phyloP scores from a whole-genome alignment of 2,329 filamentous ascomycete genomes.

The Hysterium pulicare region DNA sequence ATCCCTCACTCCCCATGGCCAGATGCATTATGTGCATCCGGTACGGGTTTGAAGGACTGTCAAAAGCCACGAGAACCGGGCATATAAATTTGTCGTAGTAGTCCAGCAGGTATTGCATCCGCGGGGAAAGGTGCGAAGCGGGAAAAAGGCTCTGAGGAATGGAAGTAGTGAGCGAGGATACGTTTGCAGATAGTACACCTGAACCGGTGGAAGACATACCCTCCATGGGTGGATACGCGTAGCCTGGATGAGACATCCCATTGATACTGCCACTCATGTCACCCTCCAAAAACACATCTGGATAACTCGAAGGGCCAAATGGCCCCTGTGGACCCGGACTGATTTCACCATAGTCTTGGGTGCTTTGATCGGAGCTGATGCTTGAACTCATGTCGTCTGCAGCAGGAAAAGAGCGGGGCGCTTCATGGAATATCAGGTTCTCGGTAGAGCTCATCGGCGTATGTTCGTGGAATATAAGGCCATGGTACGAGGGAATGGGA shows the following conservation, averaged over 20 bases:
- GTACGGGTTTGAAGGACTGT: constrained; percentile 82
- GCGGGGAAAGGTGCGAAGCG: constrained; percentile 63
- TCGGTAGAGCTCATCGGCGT: constrained; percentile 38
- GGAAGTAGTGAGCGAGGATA: constrained; percentile 39
- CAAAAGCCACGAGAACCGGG: constrained; percentile 86
- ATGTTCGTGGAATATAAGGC: constrained; percentile 31
- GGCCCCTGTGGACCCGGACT: constrained; percentile 27
- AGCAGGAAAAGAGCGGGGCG: constrained; percentile 33
- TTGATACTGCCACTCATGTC: constrained; percentile 37
- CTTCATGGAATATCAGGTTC: constrained; percentile 31
- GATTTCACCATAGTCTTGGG: constrained; percentile 42
- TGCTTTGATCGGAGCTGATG: constrained; percentile 45
- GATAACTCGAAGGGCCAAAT: constrained; percentile 34
- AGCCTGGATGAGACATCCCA: constrained; percentile 35
- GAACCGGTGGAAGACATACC: constrained; percentile 41
- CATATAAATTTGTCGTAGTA: constrained; percentile 94
- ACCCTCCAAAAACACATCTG: constrained; percentile 38
- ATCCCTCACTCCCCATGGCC: constrained; percentile 70
- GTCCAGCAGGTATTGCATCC: constrained; percentile 85
- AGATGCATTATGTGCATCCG: constrained; percentile 76
- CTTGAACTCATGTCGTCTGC: constrained; percentile 45
- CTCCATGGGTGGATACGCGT: constrained; percentile 39
- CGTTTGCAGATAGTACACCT: constrained; percentile 35
- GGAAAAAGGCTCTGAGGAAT: constrained; percentile 45
- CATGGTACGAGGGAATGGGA: constrained; percentile 31